Percentiles rank a stretch among this genome's conserved stretches.
phyloP scores from a whole-genome alignment of 2,329 filamentous ascomycete species.

The Macrophomina tecta region DNA sequence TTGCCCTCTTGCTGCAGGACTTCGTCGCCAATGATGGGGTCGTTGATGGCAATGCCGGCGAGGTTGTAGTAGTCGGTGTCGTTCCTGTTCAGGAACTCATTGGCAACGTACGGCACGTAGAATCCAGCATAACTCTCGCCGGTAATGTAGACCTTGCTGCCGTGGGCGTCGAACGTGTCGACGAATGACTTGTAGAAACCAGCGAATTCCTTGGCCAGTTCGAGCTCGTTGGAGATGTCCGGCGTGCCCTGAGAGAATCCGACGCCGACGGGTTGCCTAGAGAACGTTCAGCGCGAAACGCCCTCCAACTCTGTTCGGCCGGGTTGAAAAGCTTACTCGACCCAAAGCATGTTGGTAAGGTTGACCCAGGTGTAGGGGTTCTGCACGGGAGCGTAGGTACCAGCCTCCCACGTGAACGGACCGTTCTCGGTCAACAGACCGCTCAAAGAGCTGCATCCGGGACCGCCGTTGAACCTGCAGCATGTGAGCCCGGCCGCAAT shows the following conservation, averaged over 20 bases:
- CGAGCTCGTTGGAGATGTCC: constrained; percentile 55
- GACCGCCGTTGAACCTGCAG: constrained; percentile 46
- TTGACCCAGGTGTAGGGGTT: constrained; percentile 75
- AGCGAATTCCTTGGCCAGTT: constrained; percentile 54
- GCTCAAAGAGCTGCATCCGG: constrained; percentile 61
- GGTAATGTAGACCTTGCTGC: constrained; percentile 61
- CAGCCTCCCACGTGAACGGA: constrained; percentile 63
- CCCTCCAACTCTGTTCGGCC: not conserved
- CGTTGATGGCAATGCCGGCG: constrained; percentile 57
- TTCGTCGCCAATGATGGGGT: constrained; percentile 53
- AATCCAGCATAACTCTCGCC: constrained; percentile 61
- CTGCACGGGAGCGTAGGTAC: constrained; percentile 67
- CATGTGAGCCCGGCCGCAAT: constrained; percentile 21
- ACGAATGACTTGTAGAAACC: constrained; percentile 63
- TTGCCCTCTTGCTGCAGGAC: constrained; percentile 45
- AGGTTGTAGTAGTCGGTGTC: constrained; percentile 60
- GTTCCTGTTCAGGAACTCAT: constrained; percentile 56
- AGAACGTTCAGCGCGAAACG: constrained; percentile 29
- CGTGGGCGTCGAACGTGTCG: constrained; percentile 59
- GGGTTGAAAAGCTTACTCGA: constrained; percentile 41
- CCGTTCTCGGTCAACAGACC: constrained; percentile 80
- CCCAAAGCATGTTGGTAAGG: constrained; percentile 49
- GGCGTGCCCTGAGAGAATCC: constrained; percentile 52
- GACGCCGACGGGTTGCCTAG: constrained; percentile 53
- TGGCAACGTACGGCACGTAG: constrained; percentile 24